Evolutionary conservation across 1,139 yeast genomes (phyloP).

Genomic region (Taphrina wiesneri): DNA sequence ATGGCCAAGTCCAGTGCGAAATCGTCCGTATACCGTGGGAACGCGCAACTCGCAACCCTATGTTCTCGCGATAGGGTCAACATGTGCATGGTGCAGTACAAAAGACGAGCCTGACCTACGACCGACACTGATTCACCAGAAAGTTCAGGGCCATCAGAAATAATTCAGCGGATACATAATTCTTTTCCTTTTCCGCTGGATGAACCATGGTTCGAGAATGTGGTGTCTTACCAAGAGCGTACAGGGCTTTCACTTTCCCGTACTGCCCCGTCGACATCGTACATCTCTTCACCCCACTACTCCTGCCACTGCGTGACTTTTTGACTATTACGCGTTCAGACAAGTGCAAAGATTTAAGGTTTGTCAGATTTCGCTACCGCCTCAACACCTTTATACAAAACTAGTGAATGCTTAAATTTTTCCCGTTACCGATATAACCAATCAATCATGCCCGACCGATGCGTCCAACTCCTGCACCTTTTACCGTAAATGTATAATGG

Average conservation of each 20-base stretch:
- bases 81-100: background rate
- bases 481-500: conserved; percentile 63
- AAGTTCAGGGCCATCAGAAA: conserved; percentile 24
- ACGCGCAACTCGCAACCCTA: background rate
- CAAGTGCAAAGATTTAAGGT: background rate
- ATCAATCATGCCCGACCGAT: conserved; percentile 43
- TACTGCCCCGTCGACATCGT: conserved; percentile 23
- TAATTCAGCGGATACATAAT: conserved; percentile 7
- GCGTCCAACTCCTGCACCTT: conserved; percentile 45
- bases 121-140: background rate
- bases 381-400: background rate
- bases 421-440: conserved; percentile 42
- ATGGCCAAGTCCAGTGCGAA: too few relatives aligned
- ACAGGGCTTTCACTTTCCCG: background rate
- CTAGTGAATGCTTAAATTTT: conserved; percentile 39
- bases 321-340: too few relatives aligned
- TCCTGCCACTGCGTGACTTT: too few relatives aligned
- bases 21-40: background rate
- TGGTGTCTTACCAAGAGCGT: conserved; percentile 24
- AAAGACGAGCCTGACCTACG: background rate
- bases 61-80: background rate
- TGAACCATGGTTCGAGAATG: conserved; percentile 24
- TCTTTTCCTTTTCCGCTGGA: conserved; percentile 3
- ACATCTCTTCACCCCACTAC: too few relatives aligned
- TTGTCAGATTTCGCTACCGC: background rate